A percentile compares a stretch with the other conserved stretches of the same genome.
These are phyloP conservation scores for Pulveroboletus sp. DNA, from an alignment of 768 basidiomycete species.

Conservation along the genomic window DNA sequence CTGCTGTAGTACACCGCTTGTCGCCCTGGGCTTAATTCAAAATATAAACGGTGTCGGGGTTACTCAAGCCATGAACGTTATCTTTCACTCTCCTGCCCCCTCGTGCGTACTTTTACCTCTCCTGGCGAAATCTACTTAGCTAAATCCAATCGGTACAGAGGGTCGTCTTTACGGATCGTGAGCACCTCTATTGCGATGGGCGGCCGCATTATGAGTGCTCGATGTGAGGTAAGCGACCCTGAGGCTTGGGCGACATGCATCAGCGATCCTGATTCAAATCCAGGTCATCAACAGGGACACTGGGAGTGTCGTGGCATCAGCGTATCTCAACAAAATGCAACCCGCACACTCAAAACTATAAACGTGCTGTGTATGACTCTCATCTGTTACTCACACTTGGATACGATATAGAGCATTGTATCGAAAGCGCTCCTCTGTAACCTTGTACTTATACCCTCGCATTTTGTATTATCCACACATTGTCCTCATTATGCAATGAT, in stretches of 20 bases:
- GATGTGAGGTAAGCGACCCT: conserved; percentile 55
- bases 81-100: conserved; percentile 66
- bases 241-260: neutral
- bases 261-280: neutral
- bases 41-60: conserved; percentile 70
- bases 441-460: conserved; percentile 17
- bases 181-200: conserved; percentile 66
- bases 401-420: conserved; percentile 23
- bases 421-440: conserved; percentile 16
- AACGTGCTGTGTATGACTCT: conserved; percentile 8
- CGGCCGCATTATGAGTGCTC: conserved; percentile 64
- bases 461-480: conserved; percentile 21
- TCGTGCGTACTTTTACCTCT: conserved; percentile 38
- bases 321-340: conserved; percentile 72
- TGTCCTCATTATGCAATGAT: conserved; percentile 1
- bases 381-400: conserved; percentile 5
- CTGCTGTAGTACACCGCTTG: conserved; percentile 64
- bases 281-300: conserved; percentile 59
- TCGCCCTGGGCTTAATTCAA: conserved; percentile 59
- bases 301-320: conserved; percentile 60
- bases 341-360: conserved; percentile 49
- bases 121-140: conserved; percentile 2
- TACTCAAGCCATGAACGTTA: conserved; percentile 65
- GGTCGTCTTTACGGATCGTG: conserved; percentile 53
- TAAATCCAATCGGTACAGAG: conserved; percentile 36